Conservation (phyloP, 345 rosid genomes). For the Aquilaria yunnanensis region DNA sequence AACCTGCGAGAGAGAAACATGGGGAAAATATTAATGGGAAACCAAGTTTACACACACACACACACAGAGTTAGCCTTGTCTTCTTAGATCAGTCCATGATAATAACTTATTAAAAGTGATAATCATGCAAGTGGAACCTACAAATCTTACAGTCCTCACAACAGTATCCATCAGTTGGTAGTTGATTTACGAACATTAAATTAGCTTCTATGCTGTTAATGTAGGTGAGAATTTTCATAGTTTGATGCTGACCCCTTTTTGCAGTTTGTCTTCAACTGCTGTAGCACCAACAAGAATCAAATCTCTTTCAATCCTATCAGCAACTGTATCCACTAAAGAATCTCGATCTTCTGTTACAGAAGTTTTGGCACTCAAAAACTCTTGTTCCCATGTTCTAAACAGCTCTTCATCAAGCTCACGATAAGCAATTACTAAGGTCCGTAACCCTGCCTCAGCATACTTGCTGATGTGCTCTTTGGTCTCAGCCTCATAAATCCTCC, state of each 20-base stretch:
- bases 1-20: constrained; percentile 37
- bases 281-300: constrained; percentile 79
- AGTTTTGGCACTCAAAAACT: constrained; percentile 50
- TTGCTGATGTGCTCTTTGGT: constrained; percentile 45
- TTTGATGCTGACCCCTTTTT: constrained; percentile 47
- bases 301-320: constrained; percentile 58
- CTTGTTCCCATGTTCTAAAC: constrained; percentile 45
- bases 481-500: constrained; percentile 32
- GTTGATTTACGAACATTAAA: not conserved
- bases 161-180: not conserved
- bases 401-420: constrained; percentile 58
- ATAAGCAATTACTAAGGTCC: constrained; percentile 59
- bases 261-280: constrained; percentile 86
- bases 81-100: not conserved
- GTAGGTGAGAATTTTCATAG: not conserved
- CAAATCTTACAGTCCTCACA: not conserved
- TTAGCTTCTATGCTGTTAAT: not conserved
- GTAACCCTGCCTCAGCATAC: constrained; percentile 66
- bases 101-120: not conserved
- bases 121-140: not conserved
- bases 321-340: constrained; percentile 37
- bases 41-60: no score
- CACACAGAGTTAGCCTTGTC: not conserved
- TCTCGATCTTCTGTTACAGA: constrained; percentile 45
- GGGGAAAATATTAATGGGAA: constrained; percentile 1